phyloP scores from a whole-genome alignment of 2,329 filamentous ascomycete species.

The Colletotrichum gloeosporioides region DNA sequence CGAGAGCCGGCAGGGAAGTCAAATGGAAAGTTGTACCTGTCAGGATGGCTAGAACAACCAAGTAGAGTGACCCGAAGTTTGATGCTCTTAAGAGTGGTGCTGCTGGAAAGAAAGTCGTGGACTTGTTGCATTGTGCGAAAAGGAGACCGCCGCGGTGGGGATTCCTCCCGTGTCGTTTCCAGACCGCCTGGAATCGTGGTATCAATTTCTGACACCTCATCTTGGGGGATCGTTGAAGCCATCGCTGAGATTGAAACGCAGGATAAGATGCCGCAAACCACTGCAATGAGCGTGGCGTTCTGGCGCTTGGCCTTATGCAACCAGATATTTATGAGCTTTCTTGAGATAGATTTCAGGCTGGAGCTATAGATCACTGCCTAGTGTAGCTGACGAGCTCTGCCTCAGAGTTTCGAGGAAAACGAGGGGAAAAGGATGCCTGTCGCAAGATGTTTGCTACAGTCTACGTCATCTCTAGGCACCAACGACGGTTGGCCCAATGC shows the following conservation, averaged over 20 bases:
- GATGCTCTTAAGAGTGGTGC: neutral
- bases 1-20: neutral
- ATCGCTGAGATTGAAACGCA: neutral
- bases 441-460: neutral
- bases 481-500: neutral
- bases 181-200: neutral
- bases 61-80: neutral
- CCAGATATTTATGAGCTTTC: neutral
- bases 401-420: neutral
- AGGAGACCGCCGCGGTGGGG: neutral
- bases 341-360: neutral
- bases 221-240: neutral
- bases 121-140: neutral
- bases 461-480: neutral
- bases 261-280: neutral
- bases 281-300: neutral
- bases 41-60: neutral
- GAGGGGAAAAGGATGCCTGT: neutral
- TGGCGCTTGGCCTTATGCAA: neutral
- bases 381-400: neutral
- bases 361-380: neutral
- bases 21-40: neutral
- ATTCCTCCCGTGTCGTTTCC: neutral
- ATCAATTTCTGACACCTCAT: neutral
- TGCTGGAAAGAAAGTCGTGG: neutral